These are phyloP conservation scores for Boletus holoroseus DNA, from an alignment of 1,284 basidiomycete genomes.

Conservation along the genomic window DNA sequence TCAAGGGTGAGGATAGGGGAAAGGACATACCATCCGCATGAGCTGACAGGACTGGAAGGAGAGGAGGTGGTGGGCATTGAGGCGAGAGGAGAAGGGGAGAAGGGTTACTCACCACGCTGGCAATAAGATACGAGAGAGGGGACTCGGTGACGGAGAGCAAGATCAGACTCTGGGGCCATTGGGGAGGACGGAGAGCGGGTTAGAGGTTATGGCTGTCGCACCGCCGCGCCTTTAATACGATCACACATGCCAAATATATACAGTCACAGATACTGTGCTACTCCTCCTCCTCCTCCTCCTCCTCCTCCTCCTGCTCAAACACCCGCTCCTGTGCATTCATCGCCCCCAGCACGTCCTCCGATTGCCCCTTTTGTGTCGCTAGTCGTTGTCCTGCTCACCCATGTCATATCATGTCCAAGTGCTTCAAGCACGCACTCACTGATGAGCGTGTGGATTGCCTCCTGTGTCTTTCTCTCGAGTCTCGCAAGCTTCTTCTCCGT, in stretches of 20 bases:
- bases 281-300: constrained; percentile 13
- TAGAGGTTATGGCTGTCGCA: neutral
- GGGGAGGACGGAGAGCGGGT: neutral
- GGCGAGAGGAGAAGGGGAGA: neutral
- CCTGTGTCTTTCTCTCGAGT: constrained; percentile 86
- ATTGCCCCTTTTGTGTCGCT: constrained; percentile 68
- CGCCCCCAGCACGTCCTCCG: constrained; percentile 70
- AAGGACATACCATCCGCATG: constrained; percentile 48
- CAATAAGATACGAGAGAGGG: constrained; percentile 46
- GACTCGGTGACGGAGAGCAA: constrained; percentile 37
- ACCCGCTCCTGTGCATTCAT: constrained; percentile 66
- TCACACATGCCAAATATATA: constrained; percentile 24
- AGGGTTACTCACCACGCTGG: constrained; percentile 34
- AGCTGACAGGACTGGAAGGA: constrained; percentile 42
- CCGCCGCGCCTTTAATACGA: constrained; percentile 21
- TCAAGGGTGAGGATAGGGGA: neutral
- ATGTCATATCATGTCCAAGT: constrained; percentile 19
- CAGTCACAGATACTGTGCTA: neutral
- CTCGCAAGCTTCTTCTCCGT: constrained; percentile 85
- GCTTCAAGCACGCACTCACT: constrained; percentile 48
- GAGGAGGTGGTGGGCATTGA: neutral
- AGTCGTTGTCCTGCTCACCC: constrained; percentile 60
- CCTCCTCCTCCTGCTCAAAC: constrained; percentile 43
- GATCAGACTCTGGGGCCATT: constrained; percentile 32
- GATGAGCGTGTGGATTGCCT: constrained; percentile 88